Evolutionary conservation across 139 green algal genomes (phyloP).

Genomic region (Coccomyxa sp.): DNA sequence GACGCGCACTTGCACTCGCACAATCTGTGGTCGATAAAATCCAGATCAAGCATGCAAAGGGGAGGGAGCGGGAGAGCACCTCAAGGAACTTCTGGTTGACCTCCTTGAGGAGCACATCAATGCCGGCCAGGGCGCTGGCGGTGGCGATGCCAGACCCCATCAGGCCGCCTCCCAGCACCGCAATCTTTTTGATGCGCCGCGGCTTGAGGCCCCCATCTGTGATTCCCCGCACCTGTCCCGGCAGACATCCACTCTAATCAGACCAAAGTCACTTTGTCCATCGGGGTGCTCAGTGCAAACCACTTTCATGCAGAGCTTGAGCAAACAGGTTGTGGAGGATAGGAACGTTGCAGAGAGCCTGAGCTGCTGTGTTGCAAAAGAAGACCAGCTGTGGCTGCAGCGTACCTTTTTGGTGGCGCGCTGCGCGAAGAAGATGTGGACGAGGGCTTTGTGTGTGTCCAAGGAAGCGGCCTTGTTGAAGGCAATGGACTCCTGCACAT

Average conservation of each 20-base stretch:
- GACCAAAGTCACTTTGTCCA: too few relatives aligned
- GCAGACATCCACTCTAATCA: too few relatives aligned
- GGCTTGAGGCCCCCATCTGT: conserved; percentile 84
- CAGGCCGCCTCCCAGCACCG: conserved; percentile 92
- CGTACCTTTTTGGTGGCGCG: conserved; percentile 85
- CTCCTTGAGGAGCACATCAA: conserved; percentile 93
- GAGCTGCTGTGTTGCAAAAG: not conserved
- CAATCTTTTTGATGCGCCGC: conserved; percentile 68
- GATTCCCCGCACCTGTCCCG: conserved; percentile 58
- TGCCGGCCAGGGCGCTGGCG: conserved; percentile 65
- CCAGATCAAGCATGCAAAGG: not conserved
- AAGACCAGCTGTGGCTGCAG: conserved; percentile 23
- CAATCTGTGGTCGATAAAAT: too few relatives aligned
- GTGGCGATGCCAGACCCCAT: conserved; percentile 98
- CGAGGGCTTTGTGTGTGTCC: conserved; percentile 87
- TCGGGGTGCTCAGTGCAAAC: too few relatives aligned
- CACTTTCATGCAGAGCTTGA: too few relatives aligned
- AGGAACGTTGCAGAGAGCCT: too few relatives aligned
- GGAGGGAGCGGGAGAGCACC: conserved; percentile 18
- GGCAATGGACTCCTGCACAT: conserved; percentile 53
- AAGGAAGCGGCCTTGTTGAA: conserved; percentile 72
- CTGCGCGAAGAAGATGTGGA: conserved; percentile 98
- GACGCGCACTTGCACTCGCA: too few relatives aligned
- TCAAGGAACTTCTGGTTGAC: conserved; percentile 96
- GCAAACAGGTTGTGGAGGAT: too few relatives aligned